A percentile compares a stretch with the other conserved stretches of the same genome.
Conservation (phyloP, 2,329 filamentous ascomycete species). For the Fusarium nematophilum region DNA sequence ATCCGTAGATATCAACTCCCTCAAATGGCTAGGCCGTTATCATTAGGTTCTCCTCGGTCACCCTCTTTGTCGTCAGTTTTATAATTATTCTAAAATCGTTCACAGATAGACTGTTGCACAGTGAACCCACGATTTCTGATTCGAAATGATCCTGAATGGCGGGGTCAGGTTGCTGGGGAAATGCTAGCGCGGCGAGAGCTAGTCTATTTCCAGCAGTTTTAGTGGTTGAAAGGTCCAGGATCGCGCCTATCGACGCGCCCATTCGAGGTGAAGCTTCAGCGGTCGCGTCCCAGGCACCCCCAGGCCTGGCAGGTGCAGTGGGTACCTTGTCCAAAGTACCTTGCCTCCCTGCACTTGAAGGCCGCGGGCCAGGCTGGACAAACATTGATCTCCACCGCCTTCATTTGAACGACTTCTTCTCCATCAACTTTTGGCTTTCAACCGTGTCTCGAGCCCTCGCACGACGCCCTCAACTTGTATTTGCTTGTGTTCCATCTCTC, state of each 20-base stretch:
- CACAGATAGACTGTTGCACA: too few relatives aligned
- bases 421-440: conserved; percentile 17
- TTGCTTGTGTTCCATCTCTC: conserved; percentile 5
- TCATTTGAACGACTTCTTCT: conserved; percentile 20
- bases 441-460: conserved; percentile 9
- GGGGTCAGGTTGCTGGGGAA: conserved; percentile 40
- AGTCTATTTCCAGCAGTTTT: conserved; percentile 22
- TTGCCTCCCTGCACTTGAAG: conserved; percentile 3
- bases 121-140: neutral
- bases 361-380: conserved; percentile 5
- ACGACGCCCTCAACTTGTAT: conserved; percentile 11
- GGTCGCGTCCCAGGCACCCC: conserved; percentile 28
- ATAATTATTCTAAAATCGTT: too few relatives aligned
- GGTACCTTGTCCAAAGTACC: conserved; percentile 9
- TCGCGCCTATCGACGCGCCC: conserved; percentile 35
- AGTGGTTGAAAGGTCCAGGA: conserved; percentile 18
- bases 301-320: neutral
- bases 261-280: conserved; percentile 19
- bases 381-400: conserved; percentile 26
- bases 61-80: too few relatives aligned
- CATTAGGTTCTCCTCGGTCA: too few relatives aligned
- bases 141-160: conserved; percentile 2
- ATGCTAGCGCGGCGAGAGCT: conserved; percentile 29
- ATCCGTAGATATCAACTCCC: too few relatives aligned
- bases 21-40: too few relatives aligned